Evolutionary conservation across 176 grass and related monocot genomes (phyloP), one percentile per base, ranked within the genome.

Genomic region (Canna indica): DNA sequence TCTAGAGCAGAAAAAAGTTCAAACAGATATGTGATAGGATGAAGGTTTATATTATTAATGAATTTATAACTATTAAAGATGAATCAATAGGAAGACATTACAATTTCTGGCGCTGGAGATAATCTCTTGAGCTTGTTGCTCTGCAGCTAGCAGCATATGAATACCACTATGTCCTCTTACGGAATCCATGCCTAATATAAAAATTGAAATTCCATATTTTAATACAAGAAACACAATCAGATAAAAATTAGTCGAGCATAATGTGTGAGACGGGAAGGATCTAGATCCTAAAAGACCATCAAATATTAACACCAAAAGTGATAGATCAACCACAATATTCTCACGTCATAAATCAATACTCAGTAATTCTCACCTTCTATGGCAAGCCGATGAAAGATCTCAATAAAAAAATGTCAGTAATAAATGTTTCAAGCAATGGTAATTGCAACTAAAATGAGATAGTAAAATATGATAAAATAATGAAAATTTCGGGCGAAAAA

Each of bases 101-200:
- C 68, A 33, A 16, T 53, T 71, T 53, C 46, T 71, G 7, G 68
- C 68, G 16, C 7, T 25, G 10, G 68, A n/a, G 44, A 71, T 15
- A 1, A 71, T 52, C 45, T 71, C 22, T 35, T 36, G 46, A 24
- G 46, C 69, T 46, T 71, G 30, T 52, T 71, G 28, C 69, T 71
- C 69, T 12, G 46, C 69, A 53, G 69, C 9, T 13, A 71, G 46
- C 18, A 71, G 69, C 69, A 24, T 71, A 35, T 53, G 47, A 24
- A 71, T 48, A 4, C 69, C 69, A 53, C 47, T 27, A n/a, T 71
- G 47, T 53, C 46, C 69, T 36, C 69, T 71, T 12, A 24, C 31
- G 16, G 69, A 10, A 48, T 54, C 69, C 69, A 71, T 71, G 29
- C 0, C 47, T 8, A 8, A n/a, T 12, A 15, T 50, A 50, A 4